A percentile compares a stretch with the other conserved stretches of the same genome.
Conservation (phyloP, 2,329 filamentous ascomycete genomes). For the Epichloe amarillans region DNA sequence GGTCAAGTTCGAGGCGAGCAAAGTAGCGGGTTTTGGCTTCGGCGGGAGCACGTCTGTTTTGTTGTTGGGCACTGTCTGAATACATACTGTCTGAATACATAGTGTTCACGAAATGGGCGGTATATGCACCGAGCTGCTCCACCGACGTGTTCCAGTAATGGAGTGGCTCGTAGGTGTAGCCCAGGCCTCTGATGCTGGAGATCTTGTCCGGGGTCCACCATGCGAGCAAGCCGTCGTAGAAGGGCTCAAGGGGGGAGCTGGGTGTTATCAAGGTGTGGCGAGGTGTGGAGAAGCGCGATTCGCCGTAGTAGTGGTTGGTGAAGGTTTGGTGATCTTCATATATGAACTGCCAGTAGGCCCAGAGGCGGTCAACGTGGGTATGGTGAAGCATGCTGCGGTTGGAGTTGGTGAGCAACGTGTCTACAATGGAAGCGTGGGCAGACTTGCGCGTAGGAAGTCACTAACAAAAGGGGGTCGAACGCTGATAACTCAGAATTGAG, state of each 20-base stretch:
- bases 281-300: slow-evolving; percentile 27
- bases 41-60: neutral
- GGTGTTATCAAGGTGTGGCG: slow-evolving; percentile 26
- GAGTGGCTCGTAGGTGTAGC: slow-evolving; percentile 27
- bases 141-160: slow-evolving; percentile 21
- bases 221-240: slow-evolving; percentile 23
- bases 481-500: slow-evolving; percentile 24
- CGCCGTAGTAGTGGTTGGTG: slow-evolving; percentile 25
- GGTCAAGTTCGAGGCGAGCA: slow-evolving; percentile 20
- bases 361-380: slow-evolving; percentile 50
- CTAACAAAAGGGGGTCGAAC: slow-evolving; percentile 33
- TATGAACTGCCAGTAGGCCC: slow-evolving; percentile 29
- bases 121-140: slow-evolving; percentile 17
- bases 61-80: neutral
- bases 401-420: neutral
- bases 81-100: slow-evolving; percentile 19
- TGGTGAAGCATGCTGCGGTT: slow-evolving; percentile 30
- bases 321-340: slow-evolving; percentile 20
- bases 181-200: slow-evolving; percentile 19
- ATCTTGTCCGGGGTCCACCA: slow-evolving; percentile 30
- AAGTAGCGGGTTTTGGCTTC: slow-evolving; percentile 19
- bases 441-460: neutral
- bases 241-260: slow-evolving; percentile 36
- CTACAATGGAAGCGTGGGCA: neutral
- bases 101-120: slow-evolving; percentile 14